phyloP scores from a whole-genome alignment of 1,284 basidiomycete species.

The Xanthoconium separans region DNA sequence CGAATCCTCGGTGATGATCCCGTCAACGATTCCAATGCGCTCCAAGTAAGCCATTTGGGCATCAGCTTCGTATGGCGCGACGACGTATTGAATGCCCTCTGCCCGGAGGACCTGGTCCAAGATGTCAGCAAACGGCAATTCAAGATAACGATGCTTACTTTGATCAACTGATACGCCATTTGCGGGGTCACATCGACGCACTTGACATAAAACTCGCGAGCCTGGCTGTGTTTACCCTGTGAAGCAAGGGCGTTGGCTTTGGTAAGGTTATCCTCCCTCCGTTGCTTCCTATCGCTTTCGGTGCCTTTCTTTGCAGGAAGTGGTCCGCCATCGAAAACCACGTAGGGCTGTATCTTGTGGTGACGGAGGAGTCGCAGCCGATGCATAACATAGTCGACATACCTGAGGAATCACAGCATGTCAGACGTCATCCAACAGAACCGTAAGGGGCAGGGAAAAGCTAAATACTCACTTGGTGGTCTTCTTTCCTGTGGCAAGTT shows the following conservation, averaged over 20 bases:
- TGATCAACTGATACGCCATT: slow-evolving; percentile 98
- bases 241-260: slow-evolving; percentile 72
- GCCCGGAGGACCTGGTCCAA: slow-evolving; percentile 71
- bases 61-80: slow-evolving; percentile 99
- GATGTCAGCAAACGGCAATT: slow-evolving; percentile 8
- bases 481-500: slow-evolving; percentile 81
- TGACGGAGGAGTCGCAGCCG: slow-evolving; percentile 85
- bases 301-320: slow-evolving; percentile 94
- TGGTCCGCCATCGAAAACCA: slow-evolving; percentile 97
- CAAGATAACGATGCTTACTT: slow-evolving; percentile 51
- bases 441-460: no score
- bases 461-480: slow-evolving; percentile 71
- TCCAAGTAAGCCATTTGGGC: slow-evolving; percentile 96
- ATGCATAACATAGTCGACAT: slow-evolving; percentile 96
- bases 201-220: slow-evolving; percentile 87
- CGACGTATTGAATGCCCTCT: slow-evolving; percentile 81
- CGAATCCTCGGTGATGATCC: slow-evolving; percentile 96
- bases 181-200: slow-evolving; percentile 95
- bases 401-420: slow-evolving; percentile 47
- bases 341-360: slow-evolving; percentile 82
- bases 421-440: slow-evolving; percentile 1
- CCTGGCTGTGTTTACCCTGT: slow-evolving; percentile 78
- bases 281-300: slow-evolving; percentile 78
- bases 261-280: slow-evolving; percentile 64
- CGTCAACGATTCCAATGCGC: slow-evolving; percentile 80